These are phyloP conservation scores for Teunomyces tritomae DNA, from an alignment of 805 yeast species.

Conservation along the genomic window DNA sequence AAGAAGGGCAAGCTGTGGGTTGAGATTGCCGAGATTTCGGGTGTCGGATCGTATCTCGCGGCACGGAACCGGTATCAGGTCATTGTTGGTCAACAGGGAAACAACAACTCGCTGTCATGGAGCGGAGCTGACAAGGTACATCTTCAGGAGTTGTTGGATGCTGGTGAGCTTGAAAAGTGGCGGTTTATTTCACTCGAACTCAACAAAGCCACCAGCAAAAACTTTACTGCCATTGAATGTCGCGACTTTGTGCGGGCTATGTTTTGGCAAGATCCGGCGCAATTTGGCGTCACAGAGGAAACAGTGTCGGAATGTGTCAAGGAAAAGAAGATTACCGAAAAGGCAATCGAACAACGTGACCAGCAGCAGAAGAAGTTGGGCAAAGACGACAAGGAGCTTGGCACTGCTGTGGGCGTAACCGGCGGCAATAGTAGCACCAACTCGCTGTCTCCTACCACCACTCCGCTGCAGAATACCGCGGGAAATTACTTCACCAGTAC, in stretches of 20 bases:
- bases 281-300: constrained; percentile 55
- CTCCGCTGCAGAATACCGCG: neutral
- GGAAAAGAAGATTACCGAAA: constrained; percentile 35
- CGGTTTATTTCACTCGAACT: constrained; percentile 60
- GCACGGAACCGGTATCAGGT: constrained; percentile 80
- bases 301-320: constrained; percentile 38
- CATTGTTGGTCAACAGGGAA: constrained; percentile 77
- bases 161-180: constrained; percentile 72
- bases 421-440: constrained; percentile 2
- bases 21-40: constrained; percentile 64
- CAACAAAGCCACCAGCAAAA: constrained; percentile 50
- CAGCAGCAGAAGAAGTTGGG: constrained; percentile 11
- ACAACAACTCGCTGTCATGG: constrained; percentile 65
- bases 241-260: constrained; percentile 51
- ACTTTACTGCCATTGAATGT: constrained; percentile 51
- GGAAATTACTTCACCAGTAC: constrained; percentile 5
- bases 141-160: constrained; percentile 56
- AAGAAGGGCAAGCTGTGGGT: constrained; percentile 67
- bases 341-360: constrained; percentile 21
- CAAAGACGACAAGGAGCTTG: constrained; percentile 4
- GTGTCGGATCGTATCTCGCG: constrained; percentile 65
- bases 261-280: constrained; percentile 53
- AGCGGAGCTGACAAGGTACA: constrained; percentile 51
- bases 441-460: neutral
- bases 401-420: neutral